A percentile compares a stretch with the other conserved stretches of the same genome.
Evolutionary conservation across 139 green algal species (phyloP).

Genomic region (Spirogloea muscicola): DNA sequence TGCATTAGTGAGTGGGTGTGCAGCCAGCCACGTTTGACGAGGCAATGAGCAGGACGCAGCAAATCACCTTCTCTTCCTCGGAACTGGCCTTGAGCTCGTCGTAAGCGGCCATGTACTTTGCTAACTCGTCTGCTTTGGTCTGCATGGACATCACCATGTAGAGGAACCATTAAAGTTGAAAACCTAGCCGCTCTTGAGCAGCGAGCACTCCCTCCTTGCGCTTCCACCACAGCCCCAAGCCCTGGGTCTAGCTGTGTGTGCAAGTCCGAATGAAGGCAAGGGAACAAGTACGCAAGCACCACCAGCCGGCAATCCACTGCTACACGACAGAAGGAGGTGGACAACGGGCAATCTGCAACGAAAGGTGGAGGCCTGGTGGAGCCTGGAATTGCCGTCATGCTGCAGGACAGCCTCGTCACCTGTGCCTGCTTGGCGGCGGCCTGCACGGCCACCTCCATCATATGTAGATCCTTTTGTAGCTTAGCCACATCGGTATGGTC

Average conservation of each 20-base stretch:
- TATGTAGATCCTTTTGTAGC: no score
- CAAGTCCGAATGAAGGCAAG: not conserved
- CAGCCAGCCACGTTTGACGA: no score
- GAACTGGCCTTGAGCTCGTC: constrained; percentile 26
- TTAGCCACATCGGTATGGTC: no score
- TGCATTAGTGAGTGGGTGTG: no score
- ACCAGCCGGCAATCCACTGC: not conserved
- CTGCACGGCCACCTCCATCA: constrained; percentile 41
- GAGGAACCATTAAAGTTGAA: not conserved
- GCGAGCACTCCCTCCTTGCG: no score
- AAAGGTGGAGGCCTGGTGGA: not conserved
- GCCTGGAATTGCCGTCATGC: not conserved
- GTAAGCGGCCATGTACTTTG: constrained; percentile 4
- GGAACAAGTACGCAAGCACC: not conserved
- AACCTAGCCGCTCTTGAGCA: not conserved
- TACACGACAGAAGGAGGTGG: not conserved
- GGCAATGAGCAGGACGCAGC: no score
- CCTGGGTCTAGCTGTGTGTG: no score
- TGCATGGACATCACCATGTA: not conserved
- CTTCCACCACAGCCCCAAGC: no score
- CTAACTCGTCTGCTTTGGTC: constrained; percentile 42
- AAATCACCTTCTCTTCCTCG: constrained; percentile 22
- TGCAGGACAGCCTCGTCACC: constrained; percentile 5
- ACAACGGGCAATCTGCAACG: not conserved
- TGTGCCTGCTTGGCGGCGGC: constrained; percentile 26